Conservation (phyloP, 2,329 filamentous ascomycete genomes). For the Capronia coronata region DNA sequence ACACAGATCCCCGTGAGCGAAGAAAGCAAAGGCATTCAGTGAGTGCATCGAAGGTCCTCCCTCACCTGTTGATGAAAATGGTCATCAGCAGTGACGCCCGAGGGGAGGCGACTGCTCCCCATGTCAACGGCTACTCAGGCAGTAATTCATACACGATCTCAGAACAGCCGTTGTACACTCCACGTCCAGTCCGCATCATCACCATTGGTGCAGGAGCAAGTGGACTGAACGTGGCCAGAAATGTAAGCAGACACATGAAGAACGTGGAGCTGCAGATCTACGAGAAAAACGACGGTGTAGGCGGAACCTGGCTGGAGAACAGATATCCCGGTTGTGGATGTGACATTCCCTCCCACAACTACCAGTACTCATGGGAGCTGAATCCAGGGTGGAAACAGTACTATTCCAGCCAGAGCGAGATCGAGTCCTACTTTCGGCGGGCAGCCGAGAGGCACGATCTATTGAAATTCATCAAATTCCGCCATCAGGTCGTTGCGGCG, state of each 20-base stretch:
- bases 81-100: neutral
- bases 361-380: conserved; percentile 37
- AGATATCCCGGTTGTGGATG: conserved; percentile 22
- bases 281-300: conserved; percentile 30
- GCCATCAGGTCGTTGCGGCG: conserved; percentile 5
- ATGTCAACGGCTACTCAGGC: neutral
- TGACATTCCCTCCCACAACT: conserved; percentile 20
- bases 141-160: conserved; percentile 1
- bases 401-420: conserved; percentile 58
- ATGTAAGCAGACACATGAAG: conserved; percentile 15
- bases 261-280: conserved; percentile 26
- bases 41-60: too few relatives aligned
- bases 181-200: conserved; percentile 9
- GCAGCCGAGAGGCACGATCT: conserved; percentile 59
- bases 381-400: conserved; percentile 63
- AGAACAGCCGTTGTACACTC: conserved; percentile 3
- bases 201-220: conserved; percentile 38
- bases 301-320: conserved; percentile 33
- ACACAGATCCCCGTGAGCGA: too few relatives aligned
- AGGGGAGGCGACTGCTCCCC: neutral
- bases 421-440: conserved; percentile 58
- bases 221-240: conserved; percentile 36
- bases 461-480: conserved; percentile 42
- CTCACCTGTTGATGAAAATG: neutral
- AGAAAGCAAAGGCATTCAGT: too few relatives aligned